A percentile compares a stretch with the other conserved stretches of the same genome.
phyloP scores from a whole-genome alignment of 2,329 filamentous ascomycete species.

The Colletotrichum liaoningense region DNA sequence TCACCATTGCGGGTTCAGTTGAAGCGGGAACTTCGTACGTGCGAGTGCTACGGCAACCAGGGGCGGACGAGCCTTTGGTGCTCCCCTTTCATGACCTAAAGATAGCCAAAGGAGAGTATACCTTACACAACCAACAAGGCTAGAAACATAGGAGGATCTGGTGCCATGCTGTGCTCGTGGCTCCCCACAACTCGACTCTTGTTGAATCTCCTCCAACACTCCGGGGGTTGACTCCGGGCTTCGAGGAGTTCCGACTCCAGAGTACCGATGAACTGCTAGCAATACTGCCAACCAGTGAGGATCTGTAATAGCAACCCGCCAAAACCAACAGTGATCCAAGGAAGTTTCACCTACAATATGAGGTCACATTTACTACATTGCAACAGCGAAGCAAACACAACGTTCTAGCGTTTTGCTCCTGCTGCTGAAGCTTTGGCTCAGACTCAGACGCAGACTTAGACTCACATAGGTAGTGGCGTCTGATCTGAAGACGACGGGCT shows the following conservation, averaged over 20 bases:
- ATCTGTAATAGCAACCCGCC: background rate
- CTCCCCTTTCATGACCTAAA: background rate
- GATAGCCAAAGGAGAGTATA: background rate
- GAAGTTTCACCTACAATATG: background rate
- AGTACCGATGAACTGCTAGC: background rate
- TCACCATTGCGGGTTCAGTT: background rate
- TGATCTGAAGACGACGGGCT: conserved; percentile 25
- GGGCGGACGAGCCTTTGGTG: background rate
- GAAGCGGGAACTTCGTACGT: background rate
- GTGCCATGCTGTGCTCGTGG: background rate
- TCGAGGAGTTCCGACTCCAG: background rate
- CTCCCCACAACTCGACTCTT: background rate
- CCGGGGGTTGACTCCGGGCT: conserved; percentile 18
- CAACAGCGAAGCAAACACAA: background rate
- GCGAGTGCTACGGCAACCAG: conserved; percentile 15
- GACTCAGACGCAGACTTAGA: background rate
- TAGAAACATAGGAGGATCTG: background rate
- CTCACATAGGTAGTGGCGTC: conserved; percentile 13
- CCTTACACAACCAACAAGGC: background rate
- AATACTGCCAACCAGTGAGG: background rate
- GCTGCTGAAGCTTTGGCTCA: conserved; percentile 1
- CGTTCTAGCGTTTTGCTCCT: background rate
- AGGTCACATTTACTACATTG: background rate
- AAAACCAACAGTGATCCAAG: conserved; percentile 13
- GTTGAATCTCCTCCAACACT: background rate